Conservation (phyloP, 2,329 filamentous ascomycete species). For the Colletotrichum cordylinicola region DNA sequence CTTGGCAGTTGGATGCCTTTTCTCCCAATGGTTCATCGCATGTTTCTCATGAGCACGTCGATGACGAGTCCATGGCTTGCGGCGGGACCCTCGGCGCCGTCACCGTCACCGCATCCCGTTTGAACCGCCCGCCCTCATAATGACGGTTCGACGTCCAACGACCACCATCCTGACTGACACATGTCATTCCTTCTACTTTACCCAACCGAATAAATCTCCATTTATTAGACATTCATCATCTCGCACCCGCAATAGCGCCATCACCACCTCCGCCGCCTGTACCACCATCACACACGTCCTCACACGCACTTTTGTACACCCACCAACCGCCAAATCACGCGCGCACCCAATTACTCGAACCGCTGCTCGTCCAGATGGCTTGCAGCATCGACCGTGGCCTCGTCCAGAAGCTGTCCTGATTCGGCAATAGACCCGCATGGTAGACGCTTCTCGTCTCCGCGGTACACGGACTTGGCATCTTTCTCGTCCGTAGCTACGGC, state of each 20-base stretch:
- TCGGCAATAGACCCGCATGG: not conserved
- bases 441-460: not conserved
- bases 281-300: not conserved
- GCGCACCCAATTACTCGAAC: not conserved
- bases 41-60: not conserved
- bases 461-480: not conserved
- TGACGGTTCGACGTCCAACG: not conserved
- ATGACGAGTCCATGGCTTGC: conserved; percentile 9
- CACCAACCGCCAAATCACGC: not conserved
- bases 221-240: not conserved
- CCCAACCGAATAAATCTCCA: not conserved
- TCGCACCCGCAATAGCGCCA: not conserved
- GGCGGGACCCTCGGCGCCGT: not conserved
- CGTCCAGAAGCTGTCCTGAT: not conserved
- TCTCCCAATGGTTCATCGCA: not conserved
- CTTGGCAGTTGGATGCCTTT: not conserved
- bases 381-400: not conserved
- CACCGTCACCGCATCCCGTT: not conserved
- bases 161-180: not conserved
- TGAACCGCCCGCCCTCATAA: not conserved
- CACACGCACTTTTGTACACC: not conserved
- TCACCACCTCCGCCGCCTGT: not conserved
- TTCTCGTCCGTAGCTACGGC: conserved; percentile 4
- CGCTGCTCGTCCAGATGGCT: not conserved
- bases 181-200: not conserved